Base-by-base conservation (phyloP, 2,329 filamentous ascomycete species). In the Grosmannia serpens region DNA sequence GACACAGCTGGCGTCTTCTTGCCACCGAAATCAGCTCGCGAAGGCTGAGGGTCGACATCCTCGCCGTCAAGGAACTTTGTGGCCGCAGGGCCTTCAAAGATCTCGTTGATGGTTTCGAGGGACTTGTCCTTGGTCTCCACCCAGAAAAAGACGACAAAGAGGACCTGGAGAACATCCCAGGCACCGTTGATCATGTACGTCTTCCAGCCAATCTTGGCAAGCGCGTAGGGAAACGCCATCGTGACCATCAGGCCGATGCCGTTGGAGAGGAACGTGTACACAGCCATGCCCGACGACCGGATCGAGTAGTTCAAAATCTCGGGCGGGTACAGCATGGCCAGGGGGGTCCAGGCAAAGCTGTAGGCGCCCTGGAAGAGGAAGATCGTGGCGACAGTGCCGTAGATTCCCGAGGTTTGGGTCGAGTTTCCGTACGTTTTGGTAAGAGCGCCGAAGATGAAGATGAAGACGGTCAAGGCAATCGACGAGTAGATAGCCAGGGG, bases 351-450 rank as follows among this genome's bases (percentile, higher is more conserved):
- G 29, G 73, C 75, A 58, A 82, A 68, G 1, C 75, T 77, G 68
- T 75, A 83, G 31, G 78, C 71, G 59, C 77, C 75, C 1, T 76
- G 76, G 60, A 80, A 81, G 46, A 82, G 69, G 68, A 81, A 82
- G 56, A 81, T 77, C 65, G 80, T 76, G 26, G 76, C 77, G 17
- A 82, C 57, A 8, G 59, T 58, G 41, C 49, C 61, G 49, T 61
- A 61, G 51, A 55, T 49, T 2, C 58, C 60, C 13, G 60, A 62
- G 17, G 26, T 57, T n/a, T 60, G 53, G 24, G 31, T 31, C 2
- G 47, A 49, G n/a, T 49, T 20, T 10, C 56, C 56, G 20, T 58
- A 61, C 1, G 31, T 13, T 22, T 55, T 54, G 5, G 58, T 58
- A 13, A 61, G 27, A 2, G 22, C 57, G 10, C 60, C 62, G 79